Evolutionary conservation across 2,329 filamentous ascomycete genomes (phyloP).

Genomic region (Calonectria leucothoes): DNA sequence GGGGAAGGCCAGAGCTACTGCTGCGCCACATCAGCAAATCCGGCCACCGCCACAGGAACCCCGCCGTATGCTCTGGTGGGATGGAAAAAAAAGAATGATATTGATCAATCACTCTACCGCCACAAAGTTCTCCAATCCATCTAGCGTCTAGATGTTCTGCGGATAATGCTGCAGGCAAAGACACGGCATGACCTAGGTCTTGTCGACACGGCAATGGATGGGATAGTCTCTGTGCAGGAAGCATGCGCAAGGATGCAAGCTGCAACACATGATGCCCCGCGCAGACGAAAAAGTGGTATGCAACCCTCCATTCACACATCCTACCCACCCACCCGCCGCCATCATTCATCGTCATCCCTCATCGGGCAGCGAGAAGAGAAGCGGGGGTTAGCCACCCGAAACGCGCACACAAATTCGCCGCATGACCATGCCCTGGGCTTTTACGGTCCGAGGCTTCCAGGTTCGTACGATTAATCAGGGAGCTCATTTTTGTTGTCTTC

Average conservation of each 20-base stretch:
- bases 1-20: background rate
- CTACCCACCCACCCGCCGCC: background rate
- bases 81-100: background rate
- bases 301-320: background rate
- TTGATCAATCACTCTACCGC: background rate
- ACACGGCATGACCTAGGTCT: background rate
- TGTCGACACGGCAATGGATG: conserved; percentile 26
- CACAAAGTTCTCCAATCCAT: background rate
- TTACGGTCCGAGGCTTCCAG: background rate
- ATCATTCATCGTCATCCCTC: conserved; percentile 6
- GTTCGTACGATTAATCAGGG: background rate
- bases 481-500: background rate
- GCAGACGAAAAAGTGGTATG: background rate
- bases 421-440: background rate
- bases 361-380: conserved; percentile 23
- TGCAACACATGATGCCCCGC: background rate
- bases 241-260: conserved; percentile 29
- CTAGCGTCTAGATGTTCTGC: conserved; percentile 15
- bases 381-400: conserved; percentile 16
- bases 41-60: conserved; percentile 10
- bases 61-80: background rate
- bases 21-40: background rate
- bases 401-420: conserved; percentile 1
- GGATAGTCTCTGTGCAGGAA: conserved; percentile 23
- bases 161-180: conserved; percentile 22